A percentile compares a stretch with the other conserved stretches of the same genome.
Evolutionary conservation across 1,139 yeast species (phyloP).

Genomic region (Saccharomyces hybrid): DNA sequence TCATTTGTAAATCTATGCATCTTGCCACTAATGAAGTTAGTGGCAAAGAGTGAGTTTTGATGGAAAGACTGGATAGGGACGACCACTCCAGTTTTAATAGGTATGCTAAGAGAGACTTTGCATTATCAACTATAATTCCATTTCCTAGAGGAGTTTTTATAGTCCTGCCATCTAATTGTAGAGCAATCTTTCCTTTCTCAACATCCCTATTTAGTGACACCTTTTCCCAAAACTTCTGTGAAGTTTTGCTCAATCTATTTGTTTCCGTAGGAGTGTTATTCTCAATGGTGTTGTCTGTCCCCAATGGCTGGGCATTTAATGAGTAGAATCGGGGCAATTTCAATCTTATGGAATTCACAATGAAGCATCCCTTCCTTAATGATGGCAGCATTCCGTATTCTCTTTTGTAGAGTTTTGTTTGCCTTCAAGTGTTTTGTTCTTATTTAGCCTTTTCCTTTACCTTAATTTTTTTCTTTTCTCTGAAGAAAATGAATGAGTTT

Average conservation of each 20-base stretch:
- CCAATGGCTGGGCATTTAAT: conserved; percentile 12
- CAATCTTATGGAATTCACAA: background rate
- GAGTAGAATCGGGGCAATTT: background rate
- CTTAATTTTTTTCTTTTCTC: background rate
- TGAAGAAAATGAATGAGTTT: background rate
- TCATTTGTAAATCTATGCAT: conserved; percentile 58
- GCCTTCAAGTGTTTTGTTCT: background rate
- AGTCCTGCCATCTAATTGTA: conserved; percentile 68
- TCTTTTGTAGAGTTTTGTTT: background rate
- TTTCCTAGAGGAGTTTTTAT: conserved; percentile 81
- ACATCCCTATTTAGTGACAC: conserved; percentile 43
- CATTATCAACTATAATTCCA: conserved; percentile 53
- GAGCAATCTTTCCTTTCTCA: conserved; percentile 35
- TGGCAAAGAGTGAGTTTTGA: conserved; percentile 77
- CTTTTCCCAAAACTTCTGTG: conserved; percentile 78
- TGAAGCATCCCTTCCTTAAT: background rate
- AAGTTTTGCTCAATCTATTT: conserved; percentile 61
- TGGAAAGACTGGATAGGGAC: conserved; percentile 57
- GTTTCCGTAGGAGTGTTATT: conserved; percentile 54
- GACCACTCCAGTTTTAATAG: conserved; percentile 87
- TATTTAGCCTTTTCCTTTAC: background rate
- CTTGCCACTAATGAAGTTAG: conserved; percentile 81
- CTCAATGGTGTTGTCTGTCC: conserved; percentile 42
- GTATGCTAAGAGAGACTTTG: conserved; percentile 59
- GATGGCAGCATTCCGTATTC: background rate